Evolutionary conservation across 495 filamentous ascomycete species (phyloP).

Genomic region (Penicillium longicatenatum): DNA sequence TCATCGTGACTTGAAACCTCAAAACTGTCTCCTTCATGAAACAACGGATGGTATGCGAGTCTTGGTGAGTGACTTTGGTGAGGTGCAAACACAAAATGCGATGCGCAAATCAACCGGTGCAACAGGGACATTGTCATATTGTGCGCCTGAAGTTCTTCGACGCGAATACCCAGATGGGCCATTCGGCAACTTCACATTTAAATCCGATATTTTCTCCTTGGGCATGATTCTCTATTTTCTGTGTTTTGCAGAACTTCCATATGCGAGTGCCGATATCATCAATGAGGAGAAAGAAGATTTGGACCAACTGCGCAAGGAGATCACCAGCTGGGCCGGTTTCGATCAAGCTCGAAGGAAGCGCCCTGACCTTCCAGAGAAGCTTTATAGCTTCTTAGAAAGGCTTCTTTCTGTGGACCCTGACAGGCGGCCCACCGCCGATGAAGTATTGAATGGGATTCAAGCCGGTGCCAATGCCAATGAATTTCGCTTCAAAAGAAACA

Average conservation of each 20-base stretch:
- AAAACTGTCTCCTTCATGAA: conserved; percentile 88
- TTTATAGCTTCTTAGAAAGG: conserved; percentile 81
- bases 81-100: conserved; percentile 81
- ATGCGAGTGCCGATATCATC: conserved; percentile 75
- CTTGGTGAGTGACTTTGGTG: conserved; percentile 95
- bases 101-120: conserved; percentile 85
- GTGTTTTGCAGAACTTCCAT: conserved; percentile 90
- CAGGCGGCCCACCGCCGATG: conserved; percentile 79
- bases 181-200: conserved; percentile 90
- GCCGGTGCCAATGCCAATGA: conserved; percentile 66
- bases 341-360: conserved; percentile 71
- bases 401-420: conserved; percentile 77
- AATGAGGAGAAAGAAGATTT: conserved; percentile 90
- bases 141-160: conserved; percentile 88
- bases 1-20: conserved; percentile 93
- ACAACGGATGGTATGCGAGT: conserved; percentile 71
- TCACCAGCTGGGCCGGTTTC: conserved; percentile 83
- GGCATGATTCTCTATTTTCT: conserved; percentile 99
- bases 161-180: conserved; percentile 65
- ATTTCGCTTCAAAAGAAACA: conserved; percentile 47
- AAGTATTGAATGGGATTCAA: conserved; percentile 81
- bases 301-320: conserved; percentile 85
- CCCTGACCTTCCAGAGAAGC: conserved; percentile 79
- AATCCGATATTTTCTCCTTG: conserved; percentile 94
- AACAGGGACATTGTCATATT: conserved; percentile 96